Base-by-base conservation (phyloP, 2,329 filamentous ascomycete genomes). In the Atkinsonella hypoxylon region DNA sequence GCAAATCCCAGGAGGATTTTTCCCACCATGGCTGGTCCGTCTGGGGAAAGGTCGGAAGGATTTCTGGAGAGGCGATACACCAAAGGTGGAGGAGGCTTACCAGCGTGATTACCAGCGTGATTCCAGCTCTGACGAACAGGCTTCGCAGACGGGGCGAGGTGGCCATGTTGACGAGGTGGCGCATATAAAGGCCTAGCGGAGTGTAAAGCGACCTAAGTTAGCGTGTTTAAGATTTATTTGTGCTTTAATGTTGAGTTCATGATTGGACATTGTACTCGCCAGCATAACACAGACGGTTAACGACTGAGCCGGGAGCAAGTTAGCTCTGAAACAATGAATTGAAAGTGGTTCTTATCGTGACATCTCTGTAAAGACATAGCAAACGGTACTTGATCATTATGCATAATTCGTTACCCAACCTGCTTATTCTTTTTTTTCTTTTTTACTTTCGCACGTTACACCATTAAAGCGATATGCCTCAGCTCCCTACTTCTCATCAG, bases 21-120 rank as follows among this genome's bases (percentile, higher is more conserved):
- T 90, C 26, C 87, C 88, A 0, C 79, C 79, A 0, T 94, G 88
- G 88, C 62, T 89, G 48, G 70, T 74, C 51, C 77, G 88, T 31
- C 69, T 84, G 4, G 62, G 67, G 0, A 69, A 69, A 38, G 87
- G 87, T 30, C 85, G 88, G 72, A 84, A 76, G 68, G 77, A 85
- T 58, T 90, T 90, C 63, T 89, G 86, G 85, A 72, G 73, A 38
- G 61, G 63, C 45, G 61, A 65, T 1, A 47, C 55, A 10, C 56
- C 58, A n/a, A 48, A 51, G 17, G 53, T 54, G 2, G 47, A 52
- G 26, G 46, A 49, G 13, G 47, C 30, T 8, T 31, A 39, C 11
- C 53, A 57, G 31, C 47, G 20, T n/a, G 58, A 59, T 8, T 31
- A 39, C 11, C 53, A 57, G 31, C 47, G 20, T n/a, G 58, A 59